phyloP scores from a whole-genome alignment of 352 stramenopile genomes.

The Elongisporangium senticosum region DNA sequence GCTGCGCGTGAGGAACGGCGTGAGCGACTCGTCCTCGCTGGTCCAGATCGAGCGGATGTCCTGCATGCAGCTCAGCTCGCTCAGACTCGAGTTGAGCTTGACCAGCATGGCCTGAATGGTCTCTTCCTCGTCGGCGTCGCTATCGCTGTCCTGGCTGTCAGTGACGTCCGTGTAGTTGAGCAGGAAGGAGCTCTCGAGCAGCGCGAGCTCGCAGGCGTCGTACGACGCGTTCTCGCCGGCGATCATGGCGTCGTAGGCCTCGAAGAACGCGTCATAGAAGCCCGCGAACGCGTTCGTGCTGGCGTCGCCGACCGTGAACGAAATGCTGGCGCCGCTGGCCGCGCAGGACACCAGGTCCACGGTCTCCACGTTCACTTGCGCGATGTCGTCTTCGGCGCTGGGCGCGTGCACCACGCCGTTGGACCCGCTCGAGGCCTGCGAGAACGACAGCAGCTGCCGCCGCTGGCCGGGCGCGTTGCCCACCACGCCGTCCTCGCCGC shows the following conservation, averaged over 20 bases:
- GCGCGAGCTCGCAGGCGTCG: constrained; percentile 64
- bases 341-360: constrained; percentile 48
- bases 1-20: constrained; percentile 62
- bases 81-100: constrained; percentile 27
- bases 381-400: constrained; percentile 11
- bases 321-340: constrained; percentile 26
- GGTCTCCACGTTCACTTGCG: constrained; percentile 42
- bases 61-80: constrained; percentile 40
- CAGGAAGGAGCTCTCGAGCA: constrained; percentile 52
- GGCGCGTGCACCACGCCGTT: constrained; percentile 24
- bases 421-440: constrained; percentile 4
- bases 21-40: constrained; percentile 34
- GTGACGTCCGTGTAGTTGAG: constrained; percentile 24
- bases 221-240: constrained; percentile 37
- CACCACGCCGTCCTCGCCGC: constrained; percentile 7
- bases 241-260: constrained; percentile 61
- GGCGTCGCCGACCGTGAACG: constrained; percentile 40
- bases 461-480: neutral
- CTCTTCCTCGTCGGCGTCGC: constrained; percentile 11
- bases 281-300: constrained; percentile 35
- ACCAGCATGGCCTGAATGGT: constrained; percentile 51
- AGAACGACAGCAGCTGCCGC: constrained; percentile 22
- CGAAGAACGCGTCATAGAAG: constrained; percentile 54
- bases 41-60: constrained; percentile 43
- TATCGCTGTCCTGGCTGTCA: constrained; percentile 8